These are phyloP conservation scores for Fusarium denticulatum DNA, from an alignment of 2,329 filamentous ascomycete genomes.

Conservation along the genomic window DNA sequence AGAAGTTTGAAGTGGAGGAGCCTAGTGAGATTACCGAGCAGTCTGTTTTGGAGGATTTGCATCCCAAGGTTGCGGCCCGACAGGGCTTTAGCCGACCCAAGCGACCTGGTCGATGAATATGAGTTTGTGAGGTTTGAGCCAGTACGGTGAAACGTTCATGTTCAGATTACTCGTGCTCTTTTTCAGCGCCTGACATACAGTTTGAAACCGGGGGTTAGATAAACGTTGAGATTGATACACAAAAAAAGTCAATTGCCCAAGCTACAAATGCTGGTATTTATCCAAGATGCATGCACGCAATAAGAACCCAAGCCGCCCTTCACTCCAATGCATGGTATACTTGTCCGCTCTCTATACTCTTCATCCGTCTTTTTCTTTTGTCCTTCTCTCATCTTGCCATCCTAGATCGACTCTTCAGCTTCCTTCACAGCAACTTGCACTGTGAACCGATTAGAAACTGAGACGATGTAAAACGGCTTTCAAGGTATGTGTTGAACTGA, in stretches of 20 bases:
- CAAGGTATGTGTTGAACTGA: background rate
- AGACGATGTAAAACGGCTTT: background rate
- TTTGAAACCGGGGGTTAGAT: background rate
- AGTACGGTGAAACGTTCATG: background rate
- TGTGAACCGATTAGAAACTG: conserved; percentile 30
- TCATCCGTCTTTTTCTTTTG: conserved; percentile 4
- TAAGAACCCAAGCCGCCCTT: conserved; percentile 37
- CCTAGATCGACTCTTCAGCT: conserved; percentile 28
- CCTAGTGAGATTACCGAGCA: conserved; percentile 77
- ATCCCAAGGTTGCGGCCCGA: conserved; percentile 72
- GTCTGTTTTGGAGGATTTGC: conserved; percentile 72
- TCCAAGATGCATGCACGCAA: conserved; percentile 42
- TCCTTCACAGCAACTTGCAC: conserved; percentile 25
- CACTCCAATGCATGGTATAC: conserved; percentile 42
- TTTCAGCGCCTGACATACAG: background rate
- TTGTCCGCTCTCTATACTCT: conserved; percentile 32
- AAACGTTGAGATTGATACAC: conserved; percentile 6
- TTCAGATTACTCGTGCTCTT: background rate
- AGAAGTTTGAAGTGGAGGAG: conserved; percentile 75
- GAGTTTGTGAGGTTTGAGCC: conserved; percentile 17
- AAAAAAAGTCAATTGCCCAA: conserved; percentile 43
- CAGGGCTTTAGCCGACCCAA: conserved; percentile 81
- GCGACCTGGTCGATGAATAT: conserved; percentile 73
- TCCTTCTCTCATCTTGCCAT: background rate
- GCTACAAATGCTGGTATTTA: conserved; percentile 45